Conservation (phyloP, 305 asterid species). For the Fraxinus floribunda region DNA sequence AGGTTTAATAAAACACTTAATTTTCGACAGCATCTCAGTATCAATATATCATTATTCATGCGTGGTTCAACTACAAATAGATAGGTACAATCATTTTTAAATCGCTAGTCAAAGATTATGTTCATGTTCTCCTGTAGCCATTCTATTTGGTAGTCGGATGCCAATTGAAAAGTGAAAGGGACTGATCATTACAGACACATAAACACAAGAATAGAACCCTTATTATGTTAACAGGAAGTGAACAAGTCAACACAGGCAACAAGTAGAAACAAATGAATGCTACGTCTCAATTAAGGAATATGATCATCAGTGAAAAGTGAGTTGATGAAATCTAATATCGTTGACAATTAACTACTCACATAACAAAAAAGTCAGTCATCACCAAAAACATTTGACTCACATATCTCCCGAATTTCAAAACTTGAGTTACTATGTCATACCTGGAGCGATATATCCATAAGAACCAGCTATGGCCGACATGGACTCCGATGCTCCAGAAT, state of each 20-base stretch:
- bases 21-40: neutral
- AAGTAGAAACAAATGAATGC: neutral
- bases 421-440: conserved; percentile 30
- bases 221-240: conserved; percentile 24
- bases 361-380: conserved; percentile 11
- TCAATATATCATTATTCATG: neutral
- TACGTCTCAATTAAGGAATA: conserved; percentile 13
- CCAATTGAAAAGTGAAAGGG: conserved; percentile 26
- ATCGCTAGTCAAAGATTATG: neutral
- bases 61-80: neutral
- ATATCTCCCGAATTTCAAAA: neutral
- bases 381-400: neutral
- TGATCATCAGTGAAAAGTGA: conserved; percentile 13
- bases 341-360: conserved; percentile 11
- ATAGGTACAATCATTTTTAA: neutral
- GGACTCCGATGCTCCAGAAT: conserved; percentile 83
- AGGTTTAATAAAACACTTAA: neutral
- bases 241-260: conserved; percentile 24
- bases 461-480: conserved; percentile 99
- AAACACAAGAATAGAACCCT: conserved; percentile 17
- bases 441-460: conserved; percentile 94
- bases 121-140: conserved; percentile 18
- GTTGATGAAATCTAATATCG: conserved; percentile 5
- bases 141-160: conserved; percentile 26
- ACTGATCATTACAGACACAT: conserved; percentile 3